A percentile compares a stretch with the other conserved stretches of the same genome.
Evolutionary conservation across 2,329 filamentous ascomycete genomes (phyloP).

Genomic region (Gyromitra esculenta): DNA sequence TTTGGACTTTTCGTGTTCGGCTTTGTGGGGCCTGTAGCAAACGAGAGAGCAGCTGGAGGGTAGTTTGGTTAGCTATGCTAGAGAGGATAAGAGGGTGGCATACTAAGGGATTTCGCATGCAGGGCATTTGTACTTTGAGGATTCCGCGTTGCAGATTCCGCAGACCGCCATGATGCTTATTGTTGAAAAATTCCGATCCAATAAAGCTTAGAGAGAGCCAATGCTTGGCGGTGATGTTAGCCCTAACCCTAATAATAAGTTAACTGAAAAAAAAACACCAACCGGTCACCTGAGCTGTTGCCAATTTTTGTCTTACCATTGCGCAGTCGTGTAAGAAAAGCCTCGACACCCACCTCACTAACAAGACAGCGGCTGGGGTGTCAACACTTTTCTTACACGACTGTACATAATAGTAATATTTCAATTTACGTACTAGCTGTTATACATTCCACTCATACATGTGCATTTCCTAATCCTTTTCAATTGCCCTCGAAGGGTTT

Average conservation of each 20-base stretch:
- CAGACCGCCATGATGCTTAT: slow-evolving; percentile 40
- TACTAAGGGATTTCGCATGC: slow-evolving; percentile 51
- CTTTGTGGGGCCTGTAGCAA: slow-evolving; percentile 51
- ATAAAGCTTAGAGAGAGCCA: slow-evolving; percentile 5
- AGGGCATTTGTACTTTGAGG: slow-evolving; percentile 54
- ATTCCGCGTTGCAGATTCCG: slow-evolving; percentile 40
- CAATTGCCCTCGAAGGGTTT: no score
- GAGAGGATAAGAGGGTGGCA: not conserved
- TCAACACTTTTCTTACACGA: no score
- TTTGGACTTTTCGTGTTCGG: slow-evolving; percentile 32
- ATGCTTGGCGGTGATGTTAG: not conserved
- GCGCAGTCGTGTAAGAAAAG: no score
- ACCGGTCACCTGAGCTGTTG: no score
- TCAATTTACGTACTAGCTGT: no score
- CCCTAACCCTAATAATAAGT: slow-evolving; percentile 1
- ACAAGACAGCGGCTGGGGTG: no score
- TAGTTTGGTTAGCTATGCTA: slow-evolving; percentile 10
- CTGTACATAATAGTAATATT: no score
- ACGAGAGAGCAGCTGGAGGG: slow-evolving; percentile 45
- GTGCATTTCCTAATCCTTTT: no score
- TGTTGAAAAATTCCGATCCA: slow-evolving; percentile 6
- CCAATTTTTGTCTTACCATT: no score
- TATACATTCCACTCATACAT: no score
- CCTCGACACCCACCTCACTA: no score
- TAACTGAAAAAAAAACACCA: no score